Evolutionary conservation across 1,284 basidiomycete genomes (phyloP).

Genomic region (Austropuccinia psidii): DNA sequence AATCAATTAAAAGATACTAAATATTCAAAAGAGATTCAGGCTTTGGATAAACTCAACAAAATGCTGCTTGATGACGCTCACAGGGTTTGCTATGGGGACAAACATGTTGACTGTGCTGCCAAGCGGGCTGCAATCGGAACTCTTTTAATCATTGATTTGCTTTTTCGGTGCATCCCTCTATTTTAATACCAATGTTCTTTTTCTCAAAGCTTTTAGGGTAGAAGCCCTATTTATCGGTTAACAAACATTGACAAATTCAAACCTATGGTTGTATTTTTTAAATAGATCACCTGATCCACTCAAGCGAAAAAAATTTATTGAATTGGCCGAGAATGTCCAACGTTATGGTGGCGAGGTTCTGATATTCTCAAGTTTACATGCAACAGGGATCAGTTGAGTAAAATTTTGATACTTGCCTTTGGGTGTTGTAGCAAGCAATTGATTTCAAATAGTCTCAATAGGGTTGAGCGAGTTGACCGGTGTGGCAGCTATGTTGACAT

Average conservation of each 20-base stretch:
- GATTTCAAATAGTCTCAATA: conserved; percentile 44
- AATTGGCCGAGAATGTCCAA: conserved; percentile 79
- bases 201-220: no score
- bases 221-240: no score
- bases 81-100: conserved; percentile 96
- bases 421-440: neutral
- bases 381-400: conserved; percentile 59
- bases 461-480: conserved; percentile 93
- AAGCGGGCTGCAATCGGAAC: conserved; percentile 90
- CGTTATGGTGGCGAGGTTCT: conserved; percentile 83
- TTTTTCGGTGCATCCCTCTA: conserved; percentile 63
- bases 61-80: conserved; percentile 90
- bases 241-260: no score
- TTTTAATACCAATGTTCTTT: conserved; percentile 14
- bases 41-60: conserved; percentile 62
- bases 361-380: conserved; percentile 98
- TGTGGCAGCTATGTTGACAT: conserved; percentile 90
- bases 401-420: neutral
- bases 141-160: conserved; percentile 84
- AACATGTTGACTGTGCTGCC: conserved; percentile 82
- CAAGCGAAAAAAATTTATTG: conserved; percentile 62
- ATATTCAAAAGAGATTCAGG: conserved; percentile 86
- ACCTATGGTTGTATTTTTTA: no score
- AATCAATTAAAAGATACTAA: conserved; percentile 89
- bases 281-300: conserved; percentile 45